A percentile compares a stretch with the other conserved stretches of the same genome.
These are phyloP conservation scores for Pichia sp. DNA, from an alignment of 1,139 yeast genomes.

Conservation along the genomic window DNA sequence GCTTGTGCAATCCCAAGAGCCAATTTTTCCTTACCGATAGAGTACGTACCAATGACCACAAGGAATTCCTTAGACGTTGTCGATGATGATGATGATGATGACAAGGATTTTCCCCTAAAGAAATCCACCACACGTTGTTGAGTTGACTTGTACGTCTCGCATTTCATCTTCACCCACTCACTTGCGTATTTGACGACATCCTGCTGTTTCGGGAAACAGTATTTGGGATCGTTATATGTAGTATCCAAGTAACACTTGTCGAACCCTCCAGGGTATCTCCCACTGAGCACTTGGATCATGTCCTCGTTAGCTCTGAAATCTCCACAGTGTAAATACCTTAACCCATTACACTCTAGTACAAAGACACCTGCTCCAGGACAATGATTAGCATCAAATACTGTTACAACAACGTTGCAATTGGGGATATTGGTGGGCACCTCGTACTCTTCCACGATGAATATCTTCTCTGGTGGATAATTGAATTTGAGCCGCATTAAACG, in stretches of 20 bases:
- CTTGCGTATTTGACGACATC: slow-evolving; percentile 55
- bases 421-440: slow-evolving; percentile 26
- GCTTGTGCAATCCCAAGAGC: slow-evolving; percentile 61
- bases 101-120: slow-evolving; percentile 14
- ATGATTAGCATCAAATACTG: slow-evolving; percentile 79
- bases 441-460: slow-evolving; percentile 31
- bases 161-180: slow-evolving; percentile 39
- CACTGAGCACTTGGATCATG: slow-evolving; percentile 34
- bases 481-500: slow-evolving; percentile 28
- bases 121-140: slow-evolving; percentile 38
- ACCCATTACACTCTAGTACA: slow-evolving; percentile 45
- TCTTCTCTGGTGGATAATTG: slow-evolving; percentile 29
- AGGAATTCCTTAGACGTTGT: slow-evolving; percentile 30
- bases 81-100: too few species aligned
- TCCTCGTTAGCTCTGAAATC: slow-evolving; percentile 68
- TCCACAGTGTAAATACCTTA: slow-evolving; percentile 67
- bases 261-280: slow-evolving; percentile 30
- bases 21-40: slow-evolving; percentile 84
- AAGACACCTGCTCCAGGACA: slow-evolving; percentile 93
- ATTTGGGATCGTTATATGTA: slow-evolving; percentile 71
- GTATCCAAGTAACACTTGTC: slow-evolving; percentile 77
- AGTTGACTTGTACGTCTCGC: slow-evolving; percentile 20
- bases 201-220: slow-evolving; percentile 73
- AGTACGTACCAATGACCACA: slow-evolving; percentile 80
- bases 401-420: slow-evolving; percentile 48